Evolutionary conservation across 179 eudicot genomes (phyloP), one percentile per base, ranked within the genome.

Genomic region (Spergularia azorica): DNA sequence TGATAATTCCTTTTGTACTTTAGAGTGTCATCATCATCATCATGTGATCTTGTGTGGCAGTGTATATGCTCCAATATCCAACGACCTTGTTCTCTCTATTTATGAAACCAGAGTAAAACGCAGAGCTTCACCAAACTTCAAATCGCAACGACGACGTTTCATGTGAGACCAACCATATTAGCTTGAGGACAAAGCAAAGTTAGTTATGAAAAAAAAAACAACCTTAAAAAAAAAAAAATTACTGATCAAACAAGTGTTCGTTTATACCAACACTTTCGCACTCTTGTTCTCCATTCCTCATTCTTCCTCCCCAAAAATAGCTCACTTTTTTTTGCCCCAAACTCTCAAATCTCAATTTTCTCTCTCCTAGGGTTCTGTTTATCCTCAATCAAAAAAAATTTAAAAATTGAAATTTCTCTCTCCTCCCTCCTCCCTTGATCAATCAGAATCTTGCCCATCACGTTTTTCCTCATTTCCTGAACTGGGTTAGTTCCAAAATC

Each of bases 171-270:
- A 18, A 59, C 8, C 5, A 8, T 18, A 3, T 26, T n/a, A 71
- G 60, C 46, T 71, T 32, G 6, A 58, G 51, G 43, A 36, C 74
- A 71, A 71, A 71, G 63, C 32, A 32, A n/a, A 58, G 66, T 64
- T 74, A 9, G 60, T 63, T 74, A n/a, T n/a, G n/a, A n/a, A n/a
- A n/a, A 74, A 15, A 46, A n/a, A 60, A 11, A 2, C 20, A 13
- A 5, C 63, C 46, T 15, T 15, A 11, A 56, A 15, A 67, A 38
- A 41, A 39, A 3, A 3, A 21, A 62, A 36, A 38, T 64, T 58
- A 52, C 32, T 26, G 32, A 76, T 15, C 61, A 63, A 52, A 69
- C 81, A 77, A 81, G 67, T 82, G 84, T 82, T 54, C 1, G 72
- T 68, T 69, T 17, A 74, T 48, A 32, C 76, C 82, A 57, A 50